Evolutionary conservation across 2,329 filamentous ascomycete genomes (phyloP), one percentile per base, ranked within the genome.

Genomic region (Colletotrichum costaricense): DNA sequence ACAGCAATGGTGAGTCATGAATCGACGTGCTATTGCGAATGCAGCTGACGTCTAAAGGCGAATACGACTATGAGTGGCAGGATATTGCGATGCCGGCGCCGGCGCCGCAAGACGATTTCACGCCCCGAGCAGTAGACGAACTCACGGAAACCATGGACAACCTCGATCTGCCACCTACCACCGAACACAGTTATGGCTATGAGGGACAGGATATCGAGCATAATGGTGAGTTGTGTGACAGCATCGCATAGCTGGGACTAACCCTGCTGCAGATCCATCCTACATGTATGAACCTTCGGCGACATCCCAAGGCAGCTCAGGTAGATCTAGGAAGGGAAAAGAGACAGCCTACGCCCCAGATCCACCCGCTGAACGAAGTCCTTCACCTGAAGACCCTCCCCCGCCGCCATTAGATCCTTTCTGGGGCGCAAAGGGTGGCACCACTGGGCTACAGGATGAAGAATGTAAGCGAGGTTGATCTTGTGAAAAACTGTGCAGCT

Each of bases 1-100:
- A 80, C 62, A 66, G 60, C 49, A 73, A 78, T 63, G 82, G 82
- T 83, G 76, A 7, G 75, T 75, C 42, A 72, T 58, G 14, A 54
- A 19, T 3, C 16, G 5, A 35, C 11, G 3, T 9, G 5, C 8
- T 4, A 57, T 35, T 11, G 16, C 9, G 33, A 6, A 42, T 56
- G 62, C n/a, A 22, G 22, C 71, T 75, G 24, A 73, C 28, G 11
- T 49, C 58, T 54, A 12, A 24, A 82, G 80, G 79, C 24, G 67
- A 74, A n/a, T 6, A 49, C 14, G 76, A 78, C 16, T 78, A 75
- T 54, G 75, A 80, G 19, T 81, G 79, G 78, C 72, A 72, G 33
- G 76, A 74, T 28, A 55, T 67, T 54, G 63, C 52, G 38, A 55
- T 59, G 52, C 49, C 58, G 19, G 54, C 69, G 19, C 74, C 76